These are phyloP conservation scores for Hypholoma fasciculare DNA, from an alignment of 768 basidiomycete genomes.

Conservation along the genomic window DNA sequence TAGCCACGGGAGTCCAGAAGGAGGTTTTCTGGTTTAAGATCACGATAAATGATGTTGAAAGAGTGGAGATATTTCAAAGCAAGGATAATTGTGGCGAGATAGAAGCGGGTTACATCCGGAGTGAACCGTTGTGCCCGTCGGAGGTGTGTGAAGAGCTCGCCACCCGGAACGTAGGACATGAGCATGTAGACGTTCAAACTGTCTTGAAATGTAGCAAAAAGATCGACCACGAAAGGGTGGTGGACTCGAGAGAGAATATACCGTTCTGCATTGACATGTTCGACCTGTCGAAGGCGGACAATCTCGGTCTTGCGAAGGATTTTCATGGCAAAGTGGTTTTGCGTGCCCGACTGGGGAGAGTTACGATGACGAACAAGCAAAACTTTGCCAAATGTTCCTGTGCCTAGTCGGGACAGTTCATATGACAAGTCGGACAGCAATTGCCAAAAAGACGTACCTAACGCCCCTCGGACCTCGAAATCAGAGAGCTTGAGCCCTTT, in stretches of 20 bases:
- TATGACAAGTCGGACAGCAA: constrained; percentile 1
- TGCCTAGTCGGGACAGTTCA: constrained; percentile 51
- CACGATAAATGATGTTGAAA: constrained; percentile 97
- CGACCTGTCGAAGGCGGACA: constrained; percentile 89
- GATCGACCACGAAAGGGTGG: constrained; percentile 96
- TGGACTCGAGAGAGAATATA: constrained; percentile 89
- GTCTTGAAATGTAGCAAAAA: constrained; percentile 95
- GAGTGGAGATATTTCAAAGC: constrained; percentile 94
- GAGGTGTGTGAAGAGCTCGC: constrained; percentile 96
- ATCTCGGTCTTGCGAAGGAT: constrained; percentile 85
- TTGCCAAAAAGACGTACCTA: constrained; percentile 49
- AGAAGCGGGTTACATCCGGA: constrained; percentile 97
- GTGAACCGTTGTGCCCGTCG: constrained; percentile 94
- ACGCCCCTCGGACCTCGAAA: constrained; percentile 78
- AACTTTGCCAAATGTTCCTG: constrained; percentile 95
- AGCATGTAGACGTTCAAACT: constrained; percentile 97
- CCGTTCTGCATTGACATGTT: constrained; percentile 97
- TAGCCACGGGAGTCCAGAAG: constrained; percentile 92
- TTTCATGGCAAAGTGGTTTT: constrained; percentile 84
- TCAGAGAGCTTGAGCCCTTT: constrained; percentile 68
- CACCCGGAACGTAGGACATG: constrained; percentile 94
- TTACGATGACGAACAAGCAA: constrained; percentile 80
- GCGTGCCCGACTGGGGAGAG: constrained; percentile 45
- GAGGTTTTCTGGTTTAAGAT: constrained; percentile 99
- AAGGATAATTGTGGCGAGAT: constrained; percentile 93